Evolutionary conservation across 2,329 filamentous ascomycete species (phyloP), one percentile per base, ranked within the genome.

Genomic region (Sporothrix globosa): DNA sequence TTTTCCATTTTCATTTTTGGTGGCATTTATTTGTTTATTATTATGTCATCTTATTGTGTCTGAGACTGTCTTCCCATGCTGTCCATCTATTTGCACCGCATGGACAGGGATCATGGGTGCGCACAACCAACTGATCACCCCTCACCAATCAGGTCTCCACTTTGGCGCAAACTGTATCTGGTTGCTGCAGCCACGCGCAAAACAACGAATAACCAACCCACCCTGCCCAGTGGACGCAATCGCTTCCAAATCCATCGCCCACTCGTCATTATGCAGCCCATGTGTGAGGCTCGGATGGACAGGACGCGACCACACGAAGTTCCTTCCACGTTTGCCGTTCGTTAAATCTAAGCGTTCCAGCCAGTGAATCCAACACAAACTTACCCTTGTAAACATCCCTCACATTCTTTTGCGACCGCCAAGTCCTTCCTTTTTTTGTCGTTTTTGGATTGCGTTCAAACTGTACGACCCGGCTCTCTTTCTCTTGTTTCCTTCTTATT

Each of bases 31-130:
- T 53, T 70, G 34, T 34, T 34, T 34, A 34, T 9, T 34, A 34
- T 34, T 34, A 34, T 34, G 34, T 34, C 34, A 34, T 34, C 34
- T 11, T 6, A 61, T 52, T 17, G 58, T 46, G 58, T 21, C 53
- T 39, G 9, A 39, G 17, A 13, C 44, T 19, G 7, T 21, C 3
- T 46, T 44, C 21, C 69, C 39, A 24, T 5, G 46, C 14, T 24
- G 41, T 41, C 30, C 30, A 30, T 44, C 39, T 67, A 56, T 67
- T 46, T 27, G 41, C 65, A 56, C 65, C 3, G n/a, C 34, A 67
- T 46, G 13, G 34, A 56, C 65, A 67, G 65, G 65, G 65, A 34
- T 67, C 46, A 41, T 67, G 63, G 63, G 30, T n/a, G 24, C n/a
- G 63, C 30, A 17, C 46, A 67, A 27, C 24, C 10, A 24, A 54